Percentiles rank a stretch among this genome's conserved stretches.
These are phyloP conservation scores for Tubosaeta sp. DNA, from an alignment of 768 basidiomycete genomes.

Conservation along the genomic window DNA sequence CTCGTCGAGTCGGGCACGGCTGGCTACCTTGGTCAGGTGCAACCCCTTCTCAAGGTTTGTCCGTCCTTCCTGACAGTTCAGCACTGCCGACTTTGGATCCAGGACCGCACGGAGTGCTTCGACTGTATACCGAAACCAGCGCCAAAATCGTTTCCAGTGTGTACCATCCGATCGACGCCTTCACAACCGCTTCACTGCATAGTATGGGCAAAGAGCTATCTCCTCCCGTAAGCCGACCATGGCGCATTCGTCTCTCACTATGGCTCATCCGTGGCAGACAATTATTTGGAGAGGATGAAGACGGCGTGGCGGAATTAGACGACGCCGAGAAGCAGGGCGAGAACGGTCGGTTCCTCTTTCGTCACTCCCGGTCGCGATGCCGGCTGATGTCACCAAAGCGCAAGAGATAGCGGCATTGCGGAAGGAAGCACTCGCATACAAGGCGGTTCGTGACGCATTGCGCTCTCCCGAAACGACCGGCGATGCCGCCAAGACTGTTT, in stretches of 20 bases:
- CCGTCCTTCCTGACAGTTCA: slow-evolving; percentile 2
- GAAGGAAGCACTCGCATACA: slow-evolving; percentile 86
- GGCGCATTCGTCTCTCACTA: not conserved
- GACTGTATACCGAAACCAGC: slow-evolving; percentile 93
- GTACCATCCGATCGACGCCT: slow-evolving; percentile 95
- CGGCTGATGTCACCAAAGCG: slow-evolving; percentile 40
- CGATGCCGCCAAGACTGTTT: slow-evolving; percentile 65
- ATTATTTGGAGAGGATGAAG: slow-evolving; percentile 91
- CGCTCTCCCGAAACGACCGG: slow-evolving; percentile 36
- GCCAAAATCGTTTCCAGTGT: slow-evolving; percentile 94
- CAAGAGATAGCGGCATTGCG: slow-evolving; percentile 88
- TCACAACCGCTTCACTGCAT: slow-evolving; percentile 98
- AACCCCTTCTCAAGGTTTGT: slow-evolving; percentile 80
- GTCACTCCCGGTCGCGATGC: not conserved
- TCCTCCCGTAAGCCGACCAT: slow-evolving; percentile 67
- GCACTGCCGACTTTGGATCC: slow-evolving; percentile 1
- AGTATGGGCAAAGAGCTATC: slow-evolving; percentile 97
- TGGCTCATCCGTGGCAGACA: slow-evolving; percentile 48
- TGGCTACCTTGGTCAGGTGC: slow-evolving; percentile 95
- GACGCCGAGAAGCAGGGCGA: slow-evolving; percentile 91
- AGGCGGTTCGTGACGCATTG: slow-evolving; percentile 69
- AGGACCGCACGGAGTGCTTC: slow-evolving; percentile 93
- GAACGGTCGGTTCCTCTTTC: slow-evolving; percentile 56
- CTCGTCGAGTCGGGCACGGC: slow-evolving; percentile 96
- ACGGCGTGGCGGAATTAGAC: slow-evolving; percentile 77